Percentiles rank a stretch among this genome's conserved stretches.
phyloP scores from a whole-genome alignment of 805 yeast genomes.

The Lipomyces mesembrius region DNA sequence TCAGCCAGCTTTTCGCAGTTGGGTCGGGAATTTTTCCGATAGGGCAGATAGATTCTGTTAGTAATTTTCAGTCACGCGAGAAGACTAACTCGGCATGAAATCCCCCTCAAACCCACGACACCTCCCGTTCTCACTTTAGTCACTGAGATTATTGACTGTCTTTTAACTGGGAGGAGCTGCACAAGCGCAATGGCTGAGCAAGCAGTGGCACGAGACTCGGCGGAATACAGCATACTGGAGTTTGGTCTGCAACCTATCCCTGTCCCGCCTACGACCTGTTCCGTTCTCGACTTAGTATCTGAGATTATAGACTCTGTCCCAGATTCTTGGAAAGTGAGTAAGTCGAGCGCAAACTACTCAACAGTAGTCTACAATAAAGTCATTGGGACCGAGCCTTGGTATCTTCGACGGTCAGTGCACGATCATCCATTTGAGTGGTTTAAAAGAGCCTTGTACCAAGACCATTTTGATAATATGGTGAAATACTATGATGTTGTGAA shows the following conservation, averaged over 20 bases:
- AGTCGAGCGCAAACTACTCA: constrained; percentile 7
- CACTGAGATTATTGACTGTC: neutral
- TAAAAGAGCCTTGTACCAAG: constrained; percentile 21
- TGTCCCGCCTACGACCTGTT: constrained; percentile 21
- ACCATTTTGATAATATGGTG: constrained; percentile 31
- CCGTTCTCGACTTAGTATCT: constrained; percentile 18
- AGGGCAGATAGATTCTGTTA: too few species aligned
- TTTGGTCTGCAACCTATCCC: constrained; percentile 24
- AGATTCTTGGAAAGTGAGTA: constrained; percentile 12
- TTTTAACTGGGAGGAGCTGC: neutral
- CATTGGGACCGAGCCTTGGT: constrained; percentile 30
- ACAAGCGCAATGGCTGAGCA: neutral
- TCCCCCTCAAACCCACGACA: too few species aligned
- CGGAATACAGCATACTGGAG: neutral
- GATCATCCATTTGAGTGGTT: constrained; percentile 32
- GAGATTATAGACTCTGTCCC: constrained; percentile 19
- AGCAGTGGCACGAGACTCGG: neutral
- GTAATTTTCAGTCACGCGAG: too few species aligned
- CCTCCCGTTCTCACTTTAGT: too few species aligned
- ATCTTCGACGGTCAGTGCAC: constrained; percentile 21
- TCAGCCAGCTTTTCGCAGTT: too few species aligned
- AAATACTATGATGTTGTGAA: constrained; percentile 30
- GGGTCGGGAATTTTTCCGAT: too few species aligned
- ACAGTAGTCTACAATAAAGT: constrained; percentile 21
- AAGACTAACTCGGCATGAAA: too few species aligned